These are phyloP conservation scores for Arachis monticola DNA, from an alignment of 331 rosid genomes.

Conservation along the genomic window DNA sequence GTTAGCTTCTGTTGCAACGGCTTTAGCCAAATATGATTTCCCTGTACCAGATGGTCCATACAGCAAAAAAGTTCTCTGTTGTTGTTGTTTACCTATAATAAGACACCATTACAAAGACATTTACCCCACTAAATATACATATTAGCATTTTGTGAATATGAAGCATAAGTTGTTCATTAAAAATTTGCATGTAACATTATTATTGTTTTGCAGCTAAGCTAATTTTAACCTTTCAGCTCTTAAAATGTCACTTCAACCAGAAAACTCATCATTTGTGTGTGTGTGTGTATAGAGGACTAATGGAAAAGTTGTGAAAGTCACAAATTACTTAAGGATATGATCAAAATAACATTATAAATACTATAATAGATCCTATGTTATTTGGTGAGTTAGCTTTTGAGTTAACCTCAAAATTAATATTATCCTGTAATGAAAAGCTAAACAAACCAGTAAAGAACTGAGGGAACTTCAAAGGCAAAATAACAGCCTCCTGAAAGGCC, in stretches of 20 bases:
- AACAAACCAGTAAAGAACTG: slow-evolving; percentile 81
- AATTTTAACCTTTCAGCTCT: neutral
- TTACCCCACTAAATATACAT: neutral
- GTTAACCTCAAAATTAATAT: neutral
- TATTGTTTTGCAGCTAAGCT: neutral
- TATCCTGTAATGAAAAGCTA: neutral
- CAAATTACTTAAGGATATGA: too few species aligned
- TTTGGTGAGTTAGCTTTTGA: too few species aligned
- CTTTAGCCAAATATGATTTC: slow-evolving; percentile 98
- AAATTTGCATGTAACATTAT: slow-evolving; percentile 3
- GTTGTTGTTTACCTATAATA: slow-evolving; percentile 80
- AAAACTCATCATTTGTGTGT: too few species aligned
- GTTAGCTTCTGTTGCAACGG: slow-evolving; percentile 99
- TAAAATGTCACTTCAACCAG: neutral
- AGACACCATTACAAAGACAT: slow-evolving; percentile 16
- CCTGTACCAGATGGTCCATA: slow-evolving; percentile 99
- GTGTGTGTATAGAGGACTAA: too few species aligned
- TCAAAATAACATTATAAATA: too few species aligned
- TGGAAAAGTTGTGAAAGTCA: too few species aligned
- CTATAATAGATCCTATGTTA: too few species aligned
- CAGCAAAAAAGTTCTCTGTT: slow-evolving; percentile 94
- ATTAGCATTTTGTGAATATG: neutral
- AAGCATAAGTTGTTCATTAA: neutral
- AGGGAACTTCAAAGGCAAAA: slow-evolving; percentile 91
- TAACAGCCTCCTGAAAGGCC: slow-evolving; percentile 96